Evolutionary conservation across 331 rosid genomes (phyloP), one percentile per base, ranked within the genome.

Genomic region (Dryas integrifolia): DNA sequence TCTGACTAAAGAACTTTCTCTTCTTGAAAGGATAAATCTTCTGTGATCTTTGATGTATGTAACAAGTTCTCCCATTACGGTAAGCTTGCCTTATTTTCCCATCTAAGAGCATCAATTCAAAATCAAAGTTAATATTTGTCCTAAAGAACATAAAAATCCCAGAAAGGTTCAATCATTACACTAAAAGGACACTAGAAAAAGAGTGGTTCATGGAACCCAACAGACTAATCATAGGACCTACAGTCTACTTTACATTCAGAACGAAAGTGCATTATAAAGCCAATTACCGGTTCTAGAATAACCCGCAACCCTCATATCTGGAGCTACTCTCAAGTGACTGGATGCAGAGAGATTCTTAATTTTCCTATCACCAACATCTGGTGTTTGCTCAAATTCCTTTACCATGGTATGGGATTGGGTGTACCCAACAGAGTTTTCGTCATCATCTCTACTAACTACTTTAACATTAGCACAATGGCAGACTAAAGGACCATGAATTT

Each of bases 1-100:
- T 83, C 71, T 65, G 85, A 46, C 77, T 67, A 72, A 81, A 86
- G 79, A 80, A 83, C 80, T 85, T 88, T 70, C 96, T 86, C 89
- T 90, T 90, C 83, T 90, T 90, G 78, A 88, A 88, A 73, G 96
- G 96, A 82, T 85, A 90, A 68, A 86, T 85, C 75, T 72, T 83
- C 82, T 88, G 83, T 44, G 85, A 83, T 74, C 76, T 77, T 83
- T 88, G 91, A 59, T 86, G 76, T n/a, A 67, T 59, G 15, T 70
- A 67, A 75, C 75, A 72, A 67, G 78, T 80, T 75, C 56, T 74
- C 73, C 70, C 65, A 6, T 74, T 72, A 65, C 10, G 39, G 69
- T 52, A 67, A 18, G 24, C 14, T 66, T 67, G 62, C 67, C 53
- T 67, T 39, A 48, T 63, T 81, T 81, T 39, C 13, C 68, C 88